Evolutionary conservation across 768 basidiomycete species (phyloP).

Genomic region (Rhodosporidiobolus odoratus): DNA sequence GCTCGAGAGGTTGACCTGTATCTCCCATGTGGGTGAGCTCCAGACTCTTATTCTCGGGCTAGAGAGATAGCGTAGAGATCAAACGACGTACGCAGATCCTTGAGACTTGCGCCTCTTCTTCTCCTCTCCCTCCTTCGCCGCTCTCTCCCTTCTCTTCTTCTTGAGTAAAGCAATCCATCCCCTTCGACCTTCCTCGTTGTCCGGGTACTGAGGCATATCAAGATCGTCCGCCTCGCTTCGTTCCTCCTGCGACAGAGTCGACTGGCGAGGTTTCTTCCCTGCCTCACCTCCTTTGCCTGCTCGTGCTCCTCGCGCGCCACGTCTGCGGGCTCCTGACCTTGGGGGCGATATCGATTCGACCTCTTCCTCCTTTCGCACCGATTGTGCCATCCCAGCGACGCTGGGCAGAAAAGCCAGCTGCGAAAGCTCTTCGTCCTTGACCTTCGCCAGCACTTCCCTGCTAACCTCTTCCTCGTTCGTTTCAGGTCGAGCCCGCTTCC

Average conservation of each 20-base stretch:
- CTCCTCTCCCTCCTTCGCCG: background rate
- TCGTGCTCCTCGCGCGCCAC: too few relatives aligned
- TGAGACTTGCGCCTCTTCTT: background rate
- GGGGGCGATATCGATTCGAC: too few relatives aligned
- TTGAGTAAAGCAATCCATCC: background rate
- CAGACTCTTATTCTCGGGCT: background rate
- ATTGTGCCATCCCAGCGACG: background rate
- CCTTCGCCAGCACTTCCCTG: background rate
- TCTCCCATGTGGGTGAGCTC: too few relatives aligned
- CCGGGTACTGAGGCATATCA: background rate
- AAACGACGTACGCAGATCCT: background rate
- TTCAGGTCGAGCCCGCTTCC: background rate
- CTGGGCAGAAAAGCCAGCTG: background rate
- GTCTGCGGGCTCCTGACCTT: too few relatives aligned
- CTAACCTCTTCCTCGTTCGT: background rate
- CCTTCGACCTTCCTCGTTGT: background rate
- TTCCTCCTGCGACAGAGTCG: background rate
- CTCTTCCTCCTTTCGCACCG: background rate
- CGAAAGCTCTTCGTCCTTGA: background rate
- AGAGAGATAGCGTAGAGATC: background rate
- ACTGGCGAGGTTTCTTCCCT: background rate
- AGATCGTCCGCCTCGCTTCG: background rate
- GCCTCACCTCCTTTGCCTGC: too few relatives aligned
- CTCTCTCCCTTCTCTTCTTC: background rate
- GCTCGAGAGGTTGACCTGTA: constrained; percentile 45